Conservation (phyloP, 163 green algal species). For the Volvox carteri region DNA sequence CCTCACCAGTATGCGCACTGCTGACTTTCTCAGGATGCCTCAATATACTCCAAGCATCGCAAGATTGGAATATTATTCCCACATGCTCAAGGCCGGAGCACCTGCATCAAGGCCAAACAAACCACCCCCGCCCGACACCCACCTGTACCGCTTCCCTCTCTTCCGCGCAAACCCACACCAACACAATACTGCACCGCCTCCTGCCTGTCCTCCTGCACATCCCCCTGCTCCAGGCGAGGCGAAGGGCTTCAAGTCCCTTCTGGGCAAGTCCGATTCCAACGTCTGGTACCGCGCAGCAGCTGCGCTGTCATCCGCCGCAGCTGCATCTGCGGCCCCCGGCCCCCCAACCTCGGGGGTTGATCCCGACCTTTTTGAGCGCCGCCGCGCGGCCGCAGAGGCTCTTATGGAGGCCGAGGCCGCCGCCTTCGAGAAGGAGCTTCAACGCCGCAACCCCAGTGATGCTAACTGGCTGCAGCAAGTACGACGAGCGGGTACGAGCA, state of each 20-base stretch:
- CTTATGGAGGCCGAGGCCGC: constrained; percentile 81
- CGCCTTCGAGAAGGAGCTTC: constrained; percentile 76
- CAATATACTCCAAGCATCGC: no score
- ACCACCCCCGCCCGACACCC: no score
- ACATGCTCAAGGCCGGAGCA: no score
- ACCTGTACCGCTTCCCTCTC: no score
- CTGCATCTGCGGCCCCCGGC: no score
- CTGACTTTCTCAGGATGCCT: no score
- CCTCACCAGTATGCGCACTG: no score
- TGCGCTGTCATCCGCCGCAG: constrained; percentile 10
- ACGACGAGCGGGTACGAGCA: constrained; percentile 83
- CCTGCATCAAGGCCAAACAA: no score
- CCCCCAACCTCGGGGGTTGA: no score
- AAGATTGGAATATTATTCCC: no score
- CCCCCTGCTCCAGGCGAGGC: constrained; percentile 21
- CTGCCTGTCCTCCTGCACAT: no score
- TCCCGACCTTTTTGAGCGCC: constrained; percentile 62
- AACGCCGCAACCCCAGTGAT: constrained; percentile 75
- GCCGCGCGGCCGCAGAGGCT: constrained; percentile 61
- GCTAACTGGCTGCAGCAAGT: constrained; percentile 89
- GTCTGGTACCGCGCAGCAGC: constrained; percentile 81
- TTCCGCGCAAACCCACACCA: no score
- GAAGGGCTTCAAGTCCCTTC: constrained; percentile 67
- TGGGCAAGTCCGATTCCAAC: constrained; percentile 75
- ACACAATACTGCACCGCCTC: neutral